Conservation (phyloP, 2,329 filamentous ascomycete species). For the Botryosphaeria agaves region DNA sequence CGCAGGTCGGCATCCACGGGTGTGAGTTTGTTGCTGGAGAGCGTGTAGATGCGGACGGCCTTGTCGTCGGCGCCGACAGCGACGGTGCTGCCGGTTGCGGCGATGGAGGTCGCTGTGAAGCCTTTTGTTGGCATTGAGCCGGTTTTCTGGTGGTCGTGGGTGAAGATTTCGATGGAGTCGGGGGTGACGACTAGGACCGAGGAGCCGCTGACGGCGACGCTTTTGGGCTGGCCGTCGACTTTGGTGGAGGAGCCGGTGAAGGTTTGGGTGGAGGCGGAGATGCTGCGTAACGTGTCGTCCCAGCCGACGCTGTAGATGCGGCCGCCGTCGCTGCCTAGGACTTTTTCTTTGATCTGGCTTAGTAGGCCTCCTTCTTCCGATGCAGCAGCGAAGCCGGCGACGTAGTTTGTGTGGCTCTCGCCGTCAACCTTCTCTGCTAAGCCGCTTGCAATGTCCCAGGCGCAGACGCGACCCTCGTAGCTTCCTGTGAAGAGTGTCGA, state of each 20-base stretch:
- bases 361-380: slow-evolving; percentile 28
- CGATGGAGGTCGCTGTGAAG: slow-evolving; percentile 55
- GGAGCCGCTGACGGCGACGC: slow-evolving; percentile 40
- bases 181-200: slow-evolving; percentile 35
- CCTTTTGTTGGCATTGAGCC: slow-evolving; percentile 41
- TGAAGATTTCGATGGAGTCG: slow-evolving; percentile 40
- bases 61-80: slow-evolving; percentile 66
- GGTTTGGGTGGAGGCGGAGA: slow-evolving; percentile 56
- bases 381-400: slow-evolving; percentile 53
- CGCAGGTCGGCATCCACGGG: slow-evolving; percentile 37
- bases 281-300: slow-evolving; percentile 76
- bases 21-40: slow-evolving; percentile 37
- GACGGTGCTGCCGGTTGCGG: slow-evolving; percentile 47
- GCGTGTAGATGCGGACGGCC: slow-evolving; percentile 55
- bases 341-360: slow-evolving; percentile 13
- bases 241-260: slow-evolving; percentile 46
- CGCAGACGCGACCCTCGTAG: slow-evolving; percentile 74
- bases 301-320: slow-evolving; percentile 75
- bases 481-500: slow-evolving; percentile 74
- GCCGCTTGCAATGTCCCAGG: slow-evolving; percentile 64
- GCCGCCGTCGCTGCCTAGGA: too few species aligned
- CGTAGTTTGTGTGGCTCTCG: slow-evolving; percentile 68
- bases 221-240: slow-evolving; percentile 58
- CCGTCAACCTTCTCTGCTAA: slow-evolving; percentile 57
- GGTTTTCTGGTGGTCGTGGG: slow-evolving; percentile 38